These are phyloP conservation scores for Fusarium piperis DNA, from an alignment of 2,329 filamentous ascomycete genomes.

Conservation along the genomic window DNA sequence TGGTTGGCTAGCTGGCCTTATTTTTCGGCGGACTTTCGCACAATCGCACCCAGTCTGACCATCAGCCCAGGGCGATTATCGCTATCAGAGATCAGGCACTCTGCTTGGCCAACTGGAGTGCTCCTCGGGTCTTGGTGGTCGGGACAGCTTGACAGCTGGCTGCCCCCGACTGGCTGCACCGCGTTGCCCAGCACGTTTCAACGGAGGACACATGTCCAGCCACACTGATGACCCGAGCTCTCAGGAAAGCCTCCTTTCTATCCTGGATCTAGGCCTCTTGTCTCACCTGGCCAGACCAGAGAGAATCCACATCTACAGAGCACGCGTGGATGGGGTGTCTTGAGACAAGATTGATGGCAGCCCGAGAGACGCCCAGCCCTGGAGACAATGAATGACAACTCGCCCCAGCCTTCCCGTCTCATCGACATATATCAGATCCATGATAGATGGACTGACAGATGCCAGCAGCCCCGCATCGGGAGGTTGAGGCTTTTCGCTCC, in stretches of 20 bases:
- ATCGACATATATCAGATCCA: constrained; percentile 1
- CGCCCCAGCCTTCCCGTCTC: constrained; percentile 26
- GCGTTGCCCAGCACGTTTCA: constrained; percentile 48
- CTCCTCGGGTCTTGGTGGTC: constrained; percentile 31
- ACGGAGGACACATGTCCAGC: constrained; percentile 50
- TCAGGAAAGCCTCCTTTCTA: constrained; percentile 30
- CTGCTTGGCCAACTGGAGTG: constrained; percentile 26
- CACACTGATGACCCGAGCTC: constrained; percentile 39
- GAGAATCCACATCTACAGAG: constrained; percentile 6
- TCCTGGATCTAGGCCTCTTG: constrained; percentile 32
- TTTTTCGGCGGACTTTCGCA: constrained; percentile 15
- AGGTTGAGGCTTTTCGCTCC: constrained; percentile 7
- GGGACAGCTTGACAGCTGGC: constrained; percentile 46
- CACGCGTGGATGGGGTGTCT: constrained; percentile 20
- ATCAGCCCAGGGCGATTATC: constrained; percentile 28
- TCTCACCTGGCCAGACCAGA: constrained; percentile 28
- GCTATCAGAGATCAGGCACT: constrained; percentile 31
- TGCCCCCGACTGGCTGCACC: constrained; percentile 43
- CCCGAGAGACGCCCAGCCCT: constrained; percentile 6
- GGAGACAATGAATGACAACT: constrained; percentile 3
- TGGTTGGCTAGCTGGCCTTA: constrained; percentile 14
- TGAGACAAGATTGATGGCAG: constrained; percentile 23
- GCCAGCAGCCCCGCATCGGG: constrained; percentile 14
- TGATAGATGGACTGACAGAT: constrained; percentile 17
- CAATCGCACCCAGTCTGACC: constrained; percentile 28